Conservation (phyloP, 345 rosid species). For the Murraya paniculata region DNA sequence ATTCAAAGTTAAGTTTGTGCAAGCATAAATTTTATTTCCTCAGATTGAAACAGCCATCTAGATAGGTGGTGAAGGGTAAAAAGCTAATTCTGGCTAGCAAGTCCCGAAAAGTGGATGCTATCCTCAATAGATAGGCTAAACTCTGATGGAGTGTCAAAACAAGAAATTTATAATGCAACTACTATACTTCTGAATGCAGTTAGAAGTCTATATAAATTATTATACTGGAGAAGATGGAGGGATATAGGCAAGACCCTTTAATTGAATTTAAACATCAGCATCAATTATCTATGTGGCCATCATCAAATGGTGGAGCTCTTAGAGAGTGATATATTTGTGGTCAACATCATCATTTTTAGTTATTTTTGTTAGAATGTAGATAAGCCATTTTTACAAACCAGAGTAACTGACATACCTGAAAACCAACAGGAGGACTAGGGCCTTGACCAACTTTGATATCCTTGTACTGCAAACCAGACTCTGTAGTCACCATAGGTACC, state of each 20-base stretch:
- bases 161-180: neutral
- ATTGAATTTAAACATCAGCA: neutral
- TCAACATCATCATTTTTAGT: neutral
- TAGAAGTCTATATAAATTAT: neutral
- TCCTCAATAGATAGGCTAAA: too few species aligned
- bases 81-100: too few species aligned
- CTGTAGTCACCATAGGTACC: conserved; percentile 91
- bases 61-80: too few species aligned
- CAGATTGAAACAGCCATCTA: too few species aligned
- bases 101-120: too few species aligned
- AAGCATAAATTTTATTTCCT: neutral
- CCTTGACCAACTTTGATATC: conserved; percentile 86
- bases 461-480: conserved; percentile 84
- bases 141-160: too few species aligned
- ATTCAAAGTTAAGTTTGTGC: neutral
- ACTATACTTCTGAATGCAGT: neutral
- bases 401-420: conserved; percentile 50
- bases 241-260: neutral
- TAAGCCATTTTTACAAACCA: neutral
- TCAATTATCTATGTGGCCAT: neutral
- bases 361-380: neutral
- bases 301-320: neutral
- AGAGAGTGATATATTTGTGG: neutral
- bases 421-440: conserved; percentile 88
- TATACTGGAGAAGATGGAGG: neutral